Percentiles rank a stretch among this genome's conserved stretches.
Conservation (phyloP, 2,329 filamentous ascomycete species). For the Curvularia lunata region DNA sequence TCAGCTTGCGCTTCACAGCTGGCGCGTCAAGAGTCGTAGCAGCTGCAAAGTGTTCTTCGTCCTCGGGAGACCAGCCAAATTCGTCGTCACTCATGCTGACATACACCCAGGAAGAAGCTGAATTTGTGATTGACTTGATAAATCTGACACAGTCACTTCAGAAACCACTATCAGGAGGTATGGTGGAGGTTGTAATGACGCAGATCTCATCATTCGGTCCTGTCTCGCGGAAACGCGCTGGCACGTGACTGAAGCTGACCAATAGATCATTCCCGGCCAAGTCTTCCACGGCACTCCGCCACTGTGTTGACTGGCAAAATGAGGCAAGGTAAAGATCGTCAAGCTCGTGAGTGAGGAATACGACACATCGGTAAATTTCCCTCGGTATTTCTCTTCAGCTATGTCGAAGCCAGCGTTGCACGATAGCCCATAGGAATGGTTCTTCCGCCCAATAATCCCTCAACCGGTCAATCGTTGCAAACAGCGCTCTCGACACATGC, state of each 20-base stretch:
- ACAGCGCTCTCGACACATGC: neutral
- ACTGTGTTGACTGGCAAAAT: neutral
- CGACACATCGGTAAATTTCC: neutral
- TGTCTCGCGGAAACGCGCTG: conserved; percentile 5
- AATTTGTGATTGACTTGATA: neutral
- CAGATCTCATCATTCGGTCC: neutral
- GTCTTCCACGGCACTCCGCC: neutral
- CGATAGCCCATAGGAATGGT: neutral
- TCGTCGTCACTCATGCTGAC: conserved; percentile 20
- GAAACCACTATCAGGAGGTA: too few species aligned
- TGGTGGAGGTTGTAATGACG: neutral
- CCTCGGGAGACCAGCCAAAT: conserved; percentile 17
- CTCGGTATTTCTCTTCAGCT: neutral
- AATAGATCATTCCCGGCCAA: neutral
- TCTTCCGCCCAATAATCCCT: neutral
- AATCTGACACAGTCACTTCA: neutral
- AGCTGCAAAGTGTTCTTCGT: conserved; percentile 15
- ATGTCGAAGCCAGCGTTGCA: neutral
- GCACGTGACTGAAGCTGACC: conserved; percentile 3
- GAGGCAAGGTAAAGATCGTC: neutral
- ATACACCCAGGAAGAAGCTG: neutral
- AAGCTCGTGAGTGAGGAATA: neutral
- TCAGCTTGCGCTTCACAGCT: conserved; percentile 15
- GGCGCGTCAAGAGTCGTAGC: neutral
- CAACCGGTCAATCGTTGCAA: neutral